These are phyloP conservation scores for Huntiella savannae DNA, from an alignment of 2,329 filamentous ascomycete genomes.

Conservation along the genomic window DNA sequence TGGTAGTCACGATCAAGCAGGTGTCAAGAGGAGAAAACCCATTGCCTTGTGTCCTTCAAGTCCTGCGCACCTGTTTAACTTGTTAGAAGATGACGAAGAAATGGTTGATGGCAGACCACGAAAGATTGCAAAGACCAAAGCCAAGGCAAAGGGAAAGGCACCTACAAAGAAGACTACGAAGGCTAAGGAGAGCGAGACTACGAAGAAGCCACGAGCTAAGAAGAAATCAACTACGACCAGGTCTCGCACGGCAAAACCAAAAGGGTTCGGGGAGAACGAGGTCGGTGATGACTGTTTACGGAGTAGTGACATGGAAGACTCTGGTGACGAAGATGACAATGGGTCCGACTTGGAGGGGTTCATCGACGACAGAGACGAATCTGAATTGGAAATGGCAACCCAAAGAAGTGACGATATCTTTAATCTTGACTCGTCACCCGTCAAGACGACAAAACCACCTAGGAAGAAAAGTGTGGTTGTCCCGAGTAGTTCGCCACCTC, in stretches of 20 bases:
- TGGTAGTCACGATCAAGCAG: background rate
- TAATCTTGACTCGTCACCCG: background rate
- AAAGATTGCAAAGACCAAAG: background rate
- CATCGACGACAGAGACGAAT: constrained; percentile 8
- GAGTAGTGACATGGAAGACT: constrained; percentile 11
- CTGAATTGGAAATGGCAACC: background rate
- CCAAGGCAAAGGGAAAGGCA: background rate
- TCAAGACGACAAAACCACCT: background rate
- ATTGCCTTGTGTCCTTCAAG: constrained; percentile 5
- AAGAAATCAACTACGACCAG: background rate
- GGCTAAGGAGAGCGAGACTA: background rate
- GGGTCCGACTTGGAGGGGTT: constrained; percentile 11
- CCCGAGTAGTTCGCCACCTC: background rate
- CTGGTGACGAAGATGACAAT: constrained; percentile 10
- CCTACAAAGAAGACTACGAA: background rate
- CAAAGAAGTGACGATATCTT: constrained; percentile 3
- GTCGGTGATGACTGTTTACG: constrained; percentile 9
- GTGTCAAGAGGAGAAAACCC: background rate
- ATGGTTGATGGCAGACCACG: background rate
- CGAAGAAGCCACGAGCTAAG: background rate
- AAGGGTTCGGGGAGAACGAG: constrained; percentile 6
- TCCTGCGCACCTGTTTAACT: constrained; percentile 7
- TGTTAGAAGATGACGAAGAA: constrained; percentile 7
- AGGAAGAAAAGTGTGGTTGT: constrained; percentile 2
- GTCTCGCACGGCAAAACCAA: background rate